A percentile compares a stretch with the other conserved stretches of the same genome.
Evolutionary conservation across 2,329 filamentous ascomycete species (phyloP).

Genomic region (Diaporthe helianthi): DNA sequence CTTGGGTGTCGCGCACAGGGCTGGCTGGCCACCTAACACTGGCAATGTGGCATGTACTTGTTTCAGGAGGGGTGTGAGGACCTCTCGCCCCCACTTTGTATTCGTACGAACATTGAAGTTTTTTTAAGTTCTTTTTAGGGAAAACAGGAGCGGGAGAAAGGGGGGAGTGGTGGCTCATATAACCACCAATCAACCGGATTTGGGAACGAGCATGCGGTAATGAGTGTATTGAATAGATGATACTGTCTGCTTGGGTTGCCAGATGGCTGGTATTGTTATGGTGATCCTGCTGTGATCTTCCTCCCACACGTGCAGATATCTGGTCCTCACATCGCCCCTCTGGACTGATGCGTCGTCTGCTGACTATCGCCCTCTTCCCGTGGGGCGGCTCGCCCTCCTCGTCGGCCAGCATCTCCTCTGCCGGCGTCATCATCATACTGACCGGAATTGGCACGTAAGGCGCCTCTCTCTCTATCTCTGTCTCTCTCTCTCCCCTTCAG

Average conservation of each 20-base stretch:
- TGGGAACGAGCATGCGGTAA: conserved; percentile 19
- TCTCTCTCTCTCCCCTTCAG: not conserved
- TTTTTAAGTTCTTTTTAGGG: too few relatives aligned
- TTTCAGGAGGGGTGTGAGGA: not conserved
- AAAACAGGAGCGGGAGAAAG: not conserved
- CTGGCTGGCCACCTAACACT: not conserved
- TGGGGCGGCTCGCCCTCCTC: conserved; percentile 28
- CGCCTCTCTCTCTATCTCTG: not conserved
- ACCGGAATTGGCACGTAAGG: not conserved
- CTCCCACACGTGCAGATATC: not conserved
- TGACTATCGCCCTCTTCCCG: not conserved
- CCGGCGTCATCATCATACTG: conserved; percentile 1
- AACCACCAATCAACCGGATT: not conserved
- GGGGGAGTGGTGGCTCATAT: not conserved
- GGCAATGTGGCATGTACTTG: not conserved
- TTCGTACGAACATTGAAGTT: not conserved
- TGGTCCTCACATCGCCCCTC: not conserved
- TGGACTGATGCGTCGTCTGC: not conserved
- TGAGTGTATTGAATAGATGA: conserved; percentile 25
- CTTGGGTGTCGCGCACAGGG: not conserved
- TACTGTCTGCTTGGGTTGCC: not conserved
- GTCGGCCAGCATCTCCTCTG: conserved; percentile 11
- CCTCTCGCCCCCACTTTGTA: not conserved
- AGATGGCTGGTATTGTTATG: not conserved
- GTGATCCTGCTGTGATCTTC: not conserved